These are phyloP conservation scores for Pittosporum tobira DNA, from an alignment of 129 eudicot genomes.

Conservation along the genomic window DNA sequence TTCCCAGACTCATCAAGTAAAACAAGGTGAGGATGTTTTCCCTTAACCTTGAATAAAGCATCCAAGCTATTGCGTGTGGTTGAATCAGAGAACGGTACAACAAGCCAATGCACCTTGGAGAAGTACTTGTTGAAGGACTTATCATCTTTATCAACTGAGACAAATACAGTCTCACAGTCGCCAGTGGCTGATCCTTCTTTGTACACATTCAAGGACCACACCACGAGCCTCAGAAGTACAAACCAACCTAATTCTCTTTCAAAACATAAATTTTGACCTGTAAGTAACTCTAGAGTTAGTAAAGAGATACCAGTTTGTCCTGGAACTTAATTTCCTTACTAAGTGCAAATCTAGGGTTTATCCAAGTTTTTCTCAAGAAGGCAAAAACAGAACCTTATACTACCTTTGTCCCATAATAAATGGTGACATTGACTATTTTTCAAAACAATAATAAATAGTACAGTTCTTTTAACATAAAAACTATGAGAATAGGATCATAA, in stretches of 20 bases:
- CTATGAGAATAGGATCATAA: no score
- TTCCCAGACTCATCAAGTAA: conserved; percentile 50
- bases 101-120: conserved; percentile 86
- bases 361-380: not conserved
- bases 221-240: conserved; percentile 91
- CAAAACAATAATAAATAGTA: no score
- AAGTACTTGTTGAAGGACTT: conserved; percentile 56
- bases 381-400: not conserved
- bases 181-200: conserved; percentile 34
- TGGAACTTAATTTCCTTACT: not conserved
- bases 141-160: conserved; percentile 59
- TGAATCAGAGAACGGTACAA: conserved; percentile 64
- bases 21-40: conserved; percentile 73
- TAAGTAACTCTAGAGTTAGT: not conserved
- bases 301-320: not conserved
- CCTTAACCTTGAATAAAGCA: conserved; percentile 39
- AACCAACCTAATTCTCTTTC: conserved; percentile 52
- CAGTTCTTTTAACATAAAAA: no score
- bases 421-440: no score
- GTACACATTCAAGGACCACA: conserved; percentile 67
- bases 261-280: conserved; percentile 44
- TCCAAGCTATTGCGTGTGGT: conserved; percentile 34
- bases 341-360: not conserved
- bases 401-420: no score
- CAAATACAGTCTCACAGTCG: conserved; percentile 55